phyloP scores from a whole-genome alignment of 495 filamentous ascomycete species.

The Podospora pseudocomata region DNA sequence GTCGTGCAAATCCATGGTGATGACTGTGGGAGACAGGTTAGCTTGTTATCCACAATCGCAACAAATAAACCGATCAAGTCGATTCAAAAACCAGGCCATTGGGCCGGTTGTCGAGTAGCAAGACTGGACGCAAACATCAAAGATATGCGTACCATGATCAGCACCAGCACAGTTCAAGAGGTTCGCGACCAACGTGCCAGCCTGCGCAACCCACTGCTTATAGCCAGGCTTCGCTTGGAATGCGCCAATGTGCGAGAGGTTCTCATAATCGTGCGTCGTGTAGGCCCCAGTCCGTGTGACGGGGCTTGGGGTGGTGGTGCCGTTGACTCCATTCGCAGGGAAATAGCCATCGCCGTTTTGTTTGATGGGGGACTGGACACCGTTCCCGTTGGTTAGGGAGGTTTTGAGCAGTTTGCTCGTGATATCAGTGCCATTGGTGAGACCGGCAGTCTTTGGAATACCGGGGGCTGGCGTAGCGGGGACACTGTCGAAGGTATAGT shows the following conservation, averaged over 20 bases:
- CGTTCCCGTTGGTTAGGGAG: conserved; percentile 22
- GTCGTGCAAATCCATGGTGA: conserved; percentile 97
- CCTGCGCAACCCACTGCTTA: conserved; percentile 97
- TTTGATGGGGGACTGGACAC: conserved; percentile 18
- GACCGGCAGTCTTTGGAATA: conserved; percentile 56
- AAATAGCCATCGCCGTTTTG: conserved; percentile 26
- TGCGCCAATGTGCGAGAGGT: conserved; percentile 48
- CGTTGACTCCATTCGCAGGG: conserved; percentile 22
- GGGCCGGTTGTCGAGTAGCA: not conserved
- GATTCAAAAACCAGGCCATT: not conserved
- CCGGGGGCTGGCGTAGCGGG: conserved; percentile 77
- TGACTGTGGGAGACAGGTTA: conserved; percentile 51
- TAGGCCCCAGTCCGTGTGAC: conserved; percentile 42
- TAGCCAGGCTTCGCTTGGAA: conserved; percentile 89
- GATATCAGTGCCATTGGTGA: conserved; percentile 64
- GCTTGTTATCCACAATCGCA: conserved; percentile 7
- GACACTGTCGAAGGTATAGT: conserved; percentile 90
- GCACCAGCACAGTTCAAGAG: conserved; percentile 92
- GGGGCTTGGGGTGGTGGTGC: conserved; percentile 30
- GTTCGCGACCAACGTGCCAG: conserved; percentile 91
- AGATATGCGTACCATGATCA: conserved; percentile 62
- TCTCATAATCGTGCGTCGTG: conserved; percentile 58
- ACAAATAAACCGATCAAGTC: not conserved
- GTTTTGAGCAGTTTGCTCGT: conserved; percentile 60
- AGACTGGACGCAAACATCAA: not conserved